These are phyloP conservation scores for Apiotrichum domesticum DNA, from an alignment of 1,284 basidiomycete genomes.

Conservation along the genomic window DNA sequence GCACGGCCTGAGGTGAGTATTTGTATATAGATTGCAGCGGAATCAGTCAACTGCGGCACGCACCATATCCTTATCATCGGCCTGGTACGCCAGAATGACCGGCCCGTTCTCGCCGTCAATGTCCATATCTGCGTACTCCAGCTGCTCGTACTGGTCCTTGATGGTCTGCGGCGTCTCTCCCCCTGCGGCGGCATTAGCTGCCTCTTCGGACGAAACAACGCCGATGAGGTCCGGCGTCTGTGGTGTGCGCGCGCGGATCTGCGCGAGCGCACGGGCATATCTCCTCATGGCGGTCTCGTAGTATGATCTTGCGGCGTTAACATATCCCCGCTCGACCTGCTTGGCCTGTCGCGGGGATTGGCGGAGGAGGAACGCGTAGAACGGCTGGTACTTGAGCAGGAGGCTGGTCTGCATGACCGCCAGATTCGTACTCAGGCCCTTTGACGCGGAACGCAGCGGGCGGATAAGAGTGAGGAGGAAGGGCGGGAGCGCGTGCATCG, in stretches of 20 bases:
- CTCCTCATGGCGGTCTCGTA: constrained; percentile 94
- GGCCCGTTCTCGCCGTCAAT: constrained; percentile 58
- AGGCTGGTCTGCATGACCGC: constrained; percentile 86
- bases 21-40: too few species aligned
- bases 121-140: constrained; percentile 60
- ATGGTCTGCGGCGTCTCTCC: constrained; percentile 47
- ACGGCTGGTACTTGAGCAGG: constrained; percentile 72
- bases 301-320: constrained; percentile 76
- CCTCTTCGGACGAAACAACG: constrained; percentile 29
- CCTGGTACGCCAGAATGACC: constrained; percentile 75
- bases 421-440: constrained; percentile 74
- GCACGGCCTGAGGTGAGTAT: constrained; percentile 60
- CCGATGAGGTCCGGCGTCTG: constrained; percentile 42
- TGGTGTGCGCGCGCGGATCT: constrained; percentile 58
- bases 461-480: constrained; percentile 79
- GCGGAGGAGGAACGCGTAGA: constrained; percentile 79
- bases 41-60: constrained; percentile 32
- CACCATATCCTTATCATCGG: constrained; percentile 75
- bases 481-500: constrained; percentile 76
- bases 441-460: constrained; percentile 65
- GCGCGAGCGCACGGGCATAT: constrained; percentile 74
- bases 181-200: constrained; percentile 18
- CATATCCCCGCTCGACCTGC: constrained; percentile 85
- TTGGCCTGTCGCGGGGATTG: constrained; percentile 75
- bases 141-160: constrained; percentile 50